Percentiles rank a stretch among this genome's conserved stretches.
These are phyloP conservation scores for Polytrichum formosum DNA, from an alignment of 225 moss, liverwort and hornwort species.

Conservation along the genomic window DNA sequence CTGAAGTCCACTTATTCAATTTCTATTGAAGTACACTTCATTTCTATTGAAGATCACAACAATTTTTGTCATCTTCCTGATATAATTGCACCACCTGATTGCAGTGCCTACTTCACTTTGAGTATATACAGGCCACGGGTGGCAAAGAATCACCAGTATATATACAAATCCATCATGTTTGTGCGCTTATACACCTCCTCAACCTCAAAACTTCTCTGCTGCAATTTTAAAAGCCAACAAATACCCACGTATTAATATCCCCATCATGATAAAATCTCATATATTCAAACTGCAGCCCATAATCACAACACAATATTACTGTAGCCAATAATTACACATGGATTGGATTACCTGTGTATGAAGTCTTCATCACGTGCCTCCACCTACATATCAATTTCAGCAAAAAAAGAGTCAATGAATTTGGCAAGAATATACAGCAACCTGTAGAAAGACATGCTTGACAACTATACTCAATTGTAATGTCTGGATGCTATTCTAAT, in stretches of 20 bases:
- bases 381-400: conserved; percentile 30
- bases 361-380: conserved; percentile 31
- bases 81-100: no score
- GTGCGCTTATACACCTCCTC: conserved; percentile 26
- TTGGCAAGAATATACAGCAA: no score
- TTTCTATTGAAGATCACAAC: not conserved
- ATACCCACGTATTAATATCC: not conserved
- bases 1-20: not conserved
- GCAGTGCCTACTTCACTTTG: not conserved
- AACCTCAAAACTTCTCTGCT: conserved; percentile 36
- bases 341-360: conserved; percentile 29
- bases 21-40: not conserved
- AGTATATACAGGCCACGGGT: conserved; percentile 22
- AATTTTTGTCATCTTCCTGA: no score
- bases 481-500: no score
- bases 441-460: no score
- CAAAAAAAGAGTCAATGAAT: not conserved
- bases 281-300: not conserved
- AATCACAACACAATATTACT: not conserved
- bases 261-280: not conserved
- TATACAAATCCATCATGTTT: conserved; percentile 10
- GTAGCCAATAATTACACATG: not conserved
- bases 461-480: no score
- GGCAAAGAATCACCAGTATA: conserved; percentile 16
- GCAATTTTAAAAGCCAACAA: conserved; percentile 11